Base-by-base conservation (phyloP, 2,329 filamentous ascomycete genomes). In the Ascochyta clinopodiicola region DNA sequence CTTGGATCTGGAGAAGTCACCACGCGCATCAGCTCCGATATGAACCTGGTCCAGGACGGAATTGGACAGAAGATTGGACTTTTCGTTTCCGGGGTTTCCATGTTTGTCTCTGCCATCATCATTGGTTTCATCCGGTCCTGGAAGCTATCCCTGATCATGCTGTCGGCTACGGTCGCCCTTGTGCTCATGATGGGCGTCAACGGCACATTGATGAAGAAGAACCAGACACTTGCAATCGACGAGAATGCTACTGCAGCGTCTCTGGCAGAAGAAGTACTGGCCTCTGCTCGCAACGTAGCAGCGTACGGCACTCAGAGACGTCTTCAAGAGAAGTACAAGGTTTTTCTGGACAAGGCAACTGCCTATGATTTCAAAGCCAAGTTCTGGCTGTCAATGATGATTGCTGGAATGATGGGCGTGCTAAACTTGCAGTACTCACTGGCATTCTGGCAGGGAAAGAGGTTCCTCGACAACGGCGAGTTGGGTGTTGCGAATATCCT, bases 221-320 rank as follows among this genome's bases (percentile, higher is more conserved):
- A 88, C 77, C 94, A 92, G 77, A 79, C 62, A 2, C 52, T 86
- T 53, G 89, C 90, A 1, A 81, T 97, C 44, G 82, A 88, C 47
- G 86, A 91, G 0, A 96, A 96, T 68, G 93, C 91, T 24, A 81
- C 87, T 44, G 94, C 93, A 61, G 94, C 93, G 52, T 93, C 89
- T 2, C 84, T 98, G 12, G 94, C 92, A 4, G 95, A 98, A 71
- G 95, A 99, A 77, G 94, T 97, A 49, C 85, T 99, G 68, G 93
- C 91, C 74, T 97, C 93, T 1, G 89, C 98, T 64, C 88, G 95
- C 60, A 98, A 96, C 70, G 90, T 94, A 6, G 87, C 91, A 7
- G 95, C 95, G 27, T 99, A 97, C 69, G 92, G 92, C 38, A 97
- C 93, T 0, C 93, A 98, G 75, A 90, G 94, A 51, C 92, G 94